Evolutionary conservation across 805 yeast genomes (phyloP).

Genomic region (Pichia phayaonensis): DNA sequence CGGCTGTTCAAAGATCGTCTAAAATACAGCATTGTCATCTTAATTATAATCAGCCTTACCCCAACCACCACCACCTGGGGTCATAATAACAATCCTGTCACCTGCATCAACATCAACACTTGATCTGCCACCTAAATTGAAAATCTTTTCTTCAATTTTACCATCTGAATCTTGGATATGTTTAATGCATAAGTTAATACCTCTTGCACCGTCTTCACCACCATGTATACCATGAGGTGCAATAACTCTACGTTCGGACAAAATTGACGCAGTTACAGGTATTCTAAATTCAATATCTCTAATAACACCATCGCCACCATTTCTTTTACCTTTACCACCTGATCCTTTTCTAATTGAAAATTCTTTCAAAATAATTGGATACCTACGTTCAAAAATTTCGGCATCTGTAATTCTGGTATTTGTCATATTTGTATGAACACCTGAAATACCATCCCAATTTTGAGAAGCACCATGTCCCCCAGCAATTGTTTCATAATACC

Average conservation of each 20-base stretch:
- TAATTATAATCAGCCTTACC: slow-evolving; percentile 32
- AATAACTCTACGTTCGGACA: slow-evolving; percentile 76
- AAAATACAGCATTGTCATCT: too few relatives aligned
- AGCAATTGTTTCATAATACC: slow-evolving; percentile 90
- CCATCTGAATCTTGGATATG: slow-evolving; percentile 23
- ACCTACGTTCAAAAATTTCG: slow-evolving; percentile 80
- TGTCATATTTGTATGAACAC: slow-evolving; percentile 93
- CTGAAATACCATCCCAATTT: slow-evolving; percentile 78
- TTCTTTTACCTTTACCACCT: slow-evolving; percentile 69
- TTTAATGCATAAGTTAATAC: slow-evolving; percentile 50
- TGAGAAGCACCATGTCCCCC: slow-evolving; percentile 92
- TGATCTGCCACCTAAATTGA: slow-evolving; percentile 66
- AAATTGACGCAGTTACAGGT: slow-evolving; percentile 67
- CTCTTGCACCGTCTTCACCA: slow-evolving; percentile 70
- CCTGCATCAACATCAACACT: slow-evolving; percentile 51
- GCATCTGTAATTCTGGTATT: slow-evolving; percentile 90
- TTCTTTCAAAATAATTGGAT: slow-evolving; percentile 71
- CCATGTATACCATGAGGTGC: slow-evolving; percentile 87
- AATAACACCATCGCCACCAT: slow-evolving; percentile 82
- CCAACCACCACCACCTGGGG: slow-evolving; percentile 88
- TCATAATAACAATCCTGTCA: slow-evolving; percentile 57
- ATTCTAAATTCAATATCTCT: slow-evolving; percentile 77
- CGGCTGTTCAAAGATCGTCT: too few relatives aligned
- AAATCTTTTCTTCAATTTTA: slow-evolving; percentile 29
- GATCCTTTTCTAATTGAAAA: slow-evolving; percentile 64